Percentiles rank a stretch among this genome's conserved stretches.
These are phyloP conservation scores for Ganoderma lingzhi DNA, from an alignment of 1,284 basidiomycete species.

Conservation along the genomic window DNA sequence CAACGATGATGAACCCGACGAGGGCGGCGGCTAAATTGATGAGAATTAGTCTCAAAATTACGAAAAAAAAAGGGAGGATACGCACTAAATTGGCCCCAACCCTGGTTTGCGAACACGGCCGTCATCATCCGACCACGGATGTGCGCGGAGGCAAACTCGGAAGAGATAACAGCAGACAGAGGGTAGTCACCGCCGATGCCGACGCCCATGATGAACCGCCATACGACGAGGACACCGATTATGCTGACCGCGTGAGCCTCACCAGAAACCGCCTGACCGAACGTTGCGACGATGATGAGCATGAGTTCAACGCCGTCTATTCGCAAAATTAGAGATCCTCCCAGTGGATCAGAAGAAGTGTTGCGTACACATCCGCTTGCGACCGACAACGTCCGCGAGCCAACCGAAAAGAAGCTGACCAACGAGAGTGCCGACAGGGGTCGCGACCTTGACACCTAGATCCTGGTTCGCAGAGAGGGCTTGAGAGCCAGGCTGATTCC, in stretches of 20 bases:
- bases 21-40: slow-evolving; percentile 53
- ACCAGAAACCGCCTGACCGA: slow-evolving; percentile 58
- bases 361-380: slow-evolving; percentile 57
- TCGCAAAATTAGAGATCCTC: slow-evolving; percentile 32
- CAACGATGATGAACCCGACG: slow-evolving; percentile 62
- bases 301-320: slow-evolving; percentile 67
- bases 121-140: slow-evolving; percentile 66
- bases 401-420: slow-evolving; percentile 68
- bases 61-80: slow-evolving; percentile 21
- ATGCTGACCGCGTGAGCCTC: slow-evolving; percentile 62
- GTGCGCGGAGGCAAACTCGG: slow-evolving; percentile 69
- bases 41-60: not conserved
- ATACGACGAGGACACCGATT: slow-evolving; percentile 66
- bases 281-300: slow-evolving; percentile 61
- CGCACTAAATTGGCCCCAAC: slow-evolving; percentile 61
- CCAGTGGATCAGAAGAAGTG: not conserved
- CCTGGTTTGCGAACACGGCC: slow-evolving; percentile 63
- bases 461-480: slow-evolving; percentile 65
- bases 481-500: slow-evolving; percentile 25
- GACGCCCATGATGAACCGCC: slow-evolving; percentile 58
- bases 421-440: slow-evolving; percentile 66
- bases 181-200: slow-evolving; percentile 68
- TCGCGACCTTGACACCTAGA: slow-evolving; percentile 83
- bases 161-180: slow-evolving; percentile 56
- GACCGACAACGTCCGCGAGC: slow-evolving; percentile 62